Percentiles rank a stretch among this genome's conserved stretches.
These are phyloP conservation scores for Suillus subaureus DNA, from an alignment of 768 basidiomycete species.

Conservation along the genomic window DNA sequence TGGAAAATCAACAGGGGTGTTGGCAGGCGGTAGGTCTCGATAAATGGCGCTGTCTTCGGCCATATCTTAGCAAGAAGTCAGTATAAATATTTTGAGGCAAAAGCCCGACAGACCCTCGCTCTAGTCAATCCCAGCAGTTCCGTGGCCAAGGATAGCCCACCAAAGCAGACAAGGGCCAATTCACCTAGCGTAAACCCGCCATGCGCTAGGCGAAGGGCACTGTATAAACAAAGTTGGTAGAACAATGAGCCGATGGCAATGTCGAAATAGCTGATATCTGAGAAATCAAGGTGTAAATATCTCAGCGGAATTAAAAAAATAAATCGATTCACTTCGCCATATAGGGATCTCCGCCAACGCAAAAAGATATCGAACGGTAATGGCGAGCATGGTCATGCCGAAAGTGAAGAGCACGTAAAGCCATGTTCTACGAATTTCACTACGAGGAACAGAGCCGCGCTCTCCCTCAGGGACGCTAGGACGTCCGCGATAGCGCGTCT, in stretches of 20 bases:
- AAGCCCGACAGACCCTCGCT: slow-evolving; percentile 54
- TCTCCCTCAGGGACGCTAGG: slow-evolving; percentile 61
- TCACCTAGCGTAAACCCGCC: slow-evolving; percentile 97
- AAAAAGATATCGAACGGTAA: slow-evolving; percentile 53
- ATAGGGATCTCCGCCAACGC: slow-evolving; percentile 46
- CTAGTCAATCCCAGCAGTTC: slow-evolving; percentile 86
- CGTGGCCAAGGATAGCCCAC: slow-evolving; percentile 83
- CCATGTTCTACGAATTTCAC: slow-evolving; percentile 62
- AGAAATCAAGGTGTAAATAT: slow-evolving; percentile 11
- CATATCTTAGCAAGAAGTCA: slow-evolving; percentile 55
- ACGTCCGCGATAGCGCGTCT: slow-evolving; percentile 49
- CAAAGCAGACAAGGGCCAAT: slow-evolving; percentile 84
- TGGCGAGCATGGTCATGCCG: slow-evolving; percentile 48
- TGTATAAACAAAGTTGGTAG: slow-evolving; percentile 91
- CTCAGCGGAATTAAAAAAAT: not conserved
- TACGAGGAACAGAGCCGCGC: slow-evolving; percentile 75
- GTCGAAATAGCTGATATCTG: slow-evolving; percentile 82
- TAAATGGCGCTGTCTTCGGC: slow-evolving; percentile 77
- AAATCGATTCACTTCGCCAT: slow-evolving; percentile 66
- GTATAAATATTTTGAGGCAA: not conserved
- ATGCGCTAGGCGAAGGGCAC: slow-evolving; percentile 86
- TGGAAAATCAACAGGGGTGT: slow-evolving; percentile 93
- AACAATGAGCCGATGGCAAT: slow-evolving; percentile 72
- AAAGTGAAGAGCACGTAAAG: slow-evolving; percentile 69
- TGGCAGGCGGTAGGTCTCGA: slow-evolving; percentile 91